Evolutionary conservation across 345 rosid genomes (phyloP), one percentile per base, ranked within the genome.

Genomic region (Raphanus raphanistrum): DNA sequence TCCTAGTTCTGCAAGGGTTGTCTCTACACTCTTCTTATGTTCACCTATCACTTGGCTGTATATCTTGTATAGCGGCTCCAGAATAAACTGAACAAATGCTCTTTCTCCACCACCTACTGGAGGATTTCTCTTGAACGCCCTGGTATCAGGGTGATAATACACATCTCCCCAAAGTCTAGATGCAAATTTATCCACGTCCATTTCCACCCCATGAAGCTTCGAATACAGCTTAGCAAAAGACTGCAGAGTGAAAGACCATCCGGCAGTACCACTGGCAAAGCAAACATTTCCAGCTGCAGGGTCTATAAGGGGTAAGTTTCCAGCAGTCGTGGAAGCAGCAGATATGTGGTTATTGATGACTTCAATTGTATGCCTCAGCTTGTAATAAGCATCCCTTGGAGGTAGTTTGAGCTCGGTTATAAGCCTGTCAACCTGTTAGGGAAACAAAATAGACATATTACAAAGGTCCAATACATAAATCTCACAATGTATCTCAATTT

Each of bases 11-110:
- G 92, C 92, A 80, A 95, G 98, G 79, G 97, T 92, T 65, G 97
- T 76, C 85, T 95, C 98, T 75, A 91, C 97, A 68, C 99, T 92
- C 86, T 91, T 95, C 85, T 89, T 91, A 80, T 91, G 99, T 84
- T 95, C 99, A 79, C 98, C 98, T 77, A 95, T 89, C 75, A 95
- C 96, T 87, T 92, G 99, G 80, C 99, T 95, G 79, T 95, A 92
- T 85, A 95, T 88, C 80, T 90, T 95, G 84, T 95, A 95, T 11
- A 95, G 89, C 57, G 99, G 99, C 83, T 95, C 99, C 70, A 92
- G 86, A 66, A 95, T 90, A 85, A 95, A 95, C 81, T 92, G 90
- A 29, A 95, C 97, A 80, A 92, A 95, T 5, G 99, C 85, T 84
- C 97, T 88, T 84, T 92, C 98, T 29, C 92, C 96, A 74, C 96